A percentile compares a stretch with the other conserved stretches of the same genome.
Conservation (phyloP, 2,329 filamentous ascomycete species). For the Beauveria caledonica region DNA sequence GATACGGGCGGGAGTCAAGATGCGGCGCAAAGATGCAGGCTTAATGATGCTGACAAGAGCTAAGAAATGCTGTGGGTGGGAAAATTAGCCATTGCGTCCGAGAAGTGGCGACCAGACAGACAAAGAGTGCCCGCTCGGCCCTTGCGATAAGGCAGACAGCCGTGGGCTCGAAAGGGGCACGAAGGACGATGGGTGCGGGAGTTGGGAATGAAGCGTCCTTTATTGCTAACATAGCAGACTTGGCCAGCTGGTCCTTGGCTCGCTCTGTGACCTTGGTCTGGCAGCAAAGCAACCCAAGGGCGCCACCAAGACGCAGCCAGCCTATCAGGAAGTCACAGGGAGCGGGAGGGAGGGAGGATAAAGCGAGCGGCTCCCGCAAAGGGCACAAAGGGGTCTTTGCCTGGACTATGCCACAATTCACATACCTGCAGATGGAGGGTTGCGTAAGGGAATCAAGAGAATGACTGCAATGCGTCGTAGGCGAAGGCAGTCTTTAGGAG, state of each 20-base stretch:
- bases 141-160: not conserved
- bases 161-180: not conserved
- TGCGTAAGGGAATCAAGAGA: not conserved
- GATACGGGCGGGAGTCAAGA: conserved; percentile 7
- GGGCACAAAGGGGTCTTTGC: not conserved
- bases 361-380: not conserved
- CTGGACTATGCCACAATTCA: not conserved
- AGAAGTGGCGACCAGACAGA: not conserved
- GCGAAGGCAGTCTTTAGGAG: not conserved
- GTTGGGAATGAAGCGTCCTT: not conserved
- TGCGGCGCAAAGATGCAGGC: conserved; percentile 5
- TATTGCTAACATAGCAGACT: not conserved
- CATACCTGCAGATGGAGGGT: conserved; percentile 8
- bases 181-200: not conserved
- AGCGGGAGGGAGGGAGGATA: not conserved
- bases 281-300: conserved; percentile 3
- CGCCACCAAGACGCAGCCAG: not conserved
- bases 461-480: not conserved
- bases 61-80: not conserved
- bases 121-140: conserved; percentile 1
- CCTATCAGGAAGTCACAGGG: not conserved
- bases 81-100: not conserved
- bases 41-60: not conserved
- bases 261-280: not conserved
- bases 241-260: not conserved